These are phyloP conservation scores for Melanopsichium pennsylvanicum DNA, from an alignment of 1,284 basidiomycete genomes.

Conservation along the genomic window DNA sequence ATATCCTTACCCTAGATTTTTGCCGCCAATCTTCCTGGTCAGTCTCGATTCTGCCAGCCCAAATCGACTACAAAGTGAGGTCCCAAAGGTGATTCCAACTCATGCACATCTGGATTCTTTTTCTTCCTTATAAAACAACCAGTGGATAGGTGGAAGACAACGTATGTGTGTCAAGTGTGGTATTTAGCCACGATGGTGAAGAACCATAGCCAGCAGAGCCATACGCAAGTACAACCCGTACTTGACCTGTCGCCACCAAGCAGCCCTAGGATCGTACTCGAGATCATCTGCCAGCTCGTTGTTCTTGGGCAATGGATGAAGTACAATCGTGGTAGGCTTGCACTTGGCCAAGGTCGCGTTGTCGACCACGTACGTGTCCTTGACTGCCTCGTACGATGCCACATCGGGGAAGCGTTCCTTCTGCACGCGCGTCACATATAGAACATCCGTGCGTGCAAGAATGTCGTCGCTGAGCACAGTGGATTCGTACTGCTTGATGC, in stretches of 20 bases:
- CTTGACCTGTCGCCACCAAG: slow-evolving; percentile 98
- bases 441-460: slow-evolving; percentile 89
- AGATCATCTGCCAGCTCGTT: slow-evolving; percentile 99
- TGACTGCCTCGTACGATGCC: slow-evolving; percentile 87
- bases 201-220: slow-evolving; percentile 63
- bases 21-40: too few relatives aligned
- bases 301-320: slow-evolving; percentile 94
- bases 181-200: slow-evolving; percentile 28
- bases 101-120: too few relatives aligned
- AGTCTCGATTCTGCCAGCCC: too few relatives aligned
- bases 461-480: slow-evolving; percentile 84
- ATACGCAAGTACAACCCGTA: slow-evolving; percentile 81
- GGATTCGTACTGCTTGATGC: slow-evolving; percentile 78
- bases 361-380: slow-evolving; percentile 91
- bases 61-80: too few relatives aligned
- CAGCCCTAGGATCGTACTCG: slow-evolving; percentile 93
- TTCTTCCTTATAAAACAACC: too few relatives aligned
- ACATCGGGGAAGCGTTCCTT: slow-evolving; percentile 88
- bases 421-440: slow-evolving; percentile 96
- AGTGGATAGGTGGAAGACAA: too few relatives aligned
- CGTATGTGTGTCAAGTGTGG: too few relatives aligned
- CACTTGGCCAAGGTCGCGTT: slow-evolving; percentile 89
- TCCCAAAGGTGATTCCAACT: too few relatives aligned
- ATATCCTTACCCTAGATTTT: too few relatives aligned
- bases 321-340: slow-evolving; percentile 95